Evolutionary conservation across 495 filamentous ascomycete species (phyloP), one percentile per base, ranked within the genome.

Genomic region (Aspergillus avenaceus): DNA sequence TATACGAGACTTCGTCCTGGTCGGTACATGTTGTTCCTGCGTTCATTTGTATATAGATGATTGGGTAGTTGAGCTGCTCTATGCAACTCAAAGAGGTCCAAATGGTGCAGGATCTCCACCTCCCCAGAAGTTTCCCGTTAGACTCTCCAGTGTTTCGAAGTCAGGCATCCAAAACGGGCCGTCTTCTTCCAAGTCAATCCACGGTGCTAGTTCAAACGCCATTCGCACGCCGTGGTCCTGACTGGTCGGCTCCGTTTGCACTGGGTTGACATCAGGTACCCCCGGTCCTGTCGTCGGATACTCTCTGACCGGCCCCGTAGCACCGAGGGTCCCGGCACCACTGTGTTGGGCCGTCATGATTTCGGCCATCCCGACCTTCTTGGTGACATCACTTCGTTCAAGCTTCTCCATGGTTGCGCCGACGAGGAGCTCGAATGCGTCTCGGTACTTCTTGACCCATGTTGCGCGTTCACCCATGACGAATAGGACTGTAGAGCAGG

Each of bases 341-440:
- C 58, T 51, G 25, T 66, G 58, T 37, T 73, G 66, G 14, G 71
- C 71, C 0, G 68, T 67, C 70, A 75, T 75, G 7, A 72, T 55
- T 31, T 71, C 71, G 1, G 67, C 67, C 60, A 75, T 75, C 0
- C 69, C 65, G 16, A 65, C 60, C 37, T 60, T 69, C 2, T 62
- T 63, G n/a, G 65, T 63, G 0, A 58, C 61, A 41, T 75, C 65
- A 36, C 63, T 66, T 12, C 68, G 65, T 31, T 75, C 67, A 0
- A 80, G 55, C 41, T 76, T 78, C 48, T 80, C 75, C 74, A 79
- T 79, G 6, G 75, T 71, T 5, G 77, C 74, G 41, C 76, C 74
- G 26, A 80, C 76, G 2, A 80, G 67, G 0, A 74, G 56, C 40
- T 80, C 77, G 42, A 80, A 76, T 0, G 77, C 72, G 43, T 80